Percentiles rank a stretch among this genome's conserved stretches.
Evolutionary conservation across 1,284 basidiomycete species (phyloP).

Genomic region (Heterobasidion irregulare): DNA sequence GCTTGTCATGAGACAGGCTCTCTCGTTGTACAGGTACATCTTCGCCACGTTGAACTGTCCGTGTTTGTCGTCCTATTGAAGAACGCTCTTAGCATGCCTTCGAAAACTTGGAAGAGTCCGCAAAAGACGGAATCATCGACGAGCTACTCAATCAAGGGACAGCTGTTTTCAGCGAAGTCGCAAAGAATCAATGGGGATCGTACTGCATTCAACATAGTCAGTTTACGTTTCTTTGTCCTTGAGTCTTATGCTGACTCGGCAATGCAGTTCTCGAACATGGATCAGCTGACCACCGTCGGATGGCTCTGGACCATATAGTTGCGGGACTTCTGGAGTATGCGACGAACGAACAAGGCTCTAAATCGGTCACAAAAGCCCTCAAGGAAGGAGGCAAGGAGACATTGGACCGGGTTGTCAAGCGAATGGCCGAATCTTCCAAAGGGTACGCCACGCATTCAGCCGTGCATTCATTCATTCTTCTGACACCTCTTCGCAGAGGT

Average conservation of each 20-base stretch:
- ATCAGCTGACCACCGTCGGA: slow-evolving; percentile 57
- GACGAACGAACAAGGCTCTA: slow-evolving; percentile 73
- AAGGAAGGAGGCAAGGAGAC: slow-evolving; percentile 75
- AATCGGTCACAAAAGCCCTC: slow-evolving; percentile 74
- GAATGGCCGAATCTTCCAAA: slow-evolving; percentile 77
- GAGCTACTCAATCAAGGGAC: slow-evolving; percentile 68
- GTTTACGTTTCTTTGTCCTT: neutral
- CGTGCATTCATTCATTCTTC: neutral
- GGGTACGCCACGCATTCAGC: slow-evolving; percentile 33
- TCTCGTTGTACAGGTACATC: slow-evolving; percentile 64
- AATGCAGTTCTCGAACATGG: slow-evolving; percentile 69
- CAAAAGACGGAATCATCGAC: slow-evolving; percentile 75
- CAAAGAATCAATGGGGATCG: slow-evolving; percentile 80
- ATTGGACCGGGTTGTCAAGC: slow-evolving; percentile 58
- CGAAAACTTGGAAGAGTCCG: slow-evolving; percentile 74
- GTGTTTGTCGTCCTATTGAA: slow-evolving; percentile 1
- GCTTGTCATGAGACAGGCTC: slow-evolving; percentile 86
- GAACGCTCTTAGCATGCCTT: slow-evolving; percentile 61
- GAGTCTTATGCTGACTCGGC: neutral
- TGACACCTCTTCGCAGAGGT: slow-evolving; percentile 32
- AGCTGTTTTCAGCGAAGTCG: slow-evolving; percentile 61
- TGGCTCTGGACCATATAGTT: slow-evolving; percentile 67
- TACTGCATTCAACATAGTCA: slow-evolving; percentile 78
- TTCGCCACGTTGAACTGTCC: neutral
- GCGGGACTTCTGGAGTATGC: slow-evolving; percentile 66